A percentile compares a stretch with the other conserved stretches of the same genome.
Conservation (phyloP, 306 rosid genomes). For the Leucaena leucocephala region DNA sequence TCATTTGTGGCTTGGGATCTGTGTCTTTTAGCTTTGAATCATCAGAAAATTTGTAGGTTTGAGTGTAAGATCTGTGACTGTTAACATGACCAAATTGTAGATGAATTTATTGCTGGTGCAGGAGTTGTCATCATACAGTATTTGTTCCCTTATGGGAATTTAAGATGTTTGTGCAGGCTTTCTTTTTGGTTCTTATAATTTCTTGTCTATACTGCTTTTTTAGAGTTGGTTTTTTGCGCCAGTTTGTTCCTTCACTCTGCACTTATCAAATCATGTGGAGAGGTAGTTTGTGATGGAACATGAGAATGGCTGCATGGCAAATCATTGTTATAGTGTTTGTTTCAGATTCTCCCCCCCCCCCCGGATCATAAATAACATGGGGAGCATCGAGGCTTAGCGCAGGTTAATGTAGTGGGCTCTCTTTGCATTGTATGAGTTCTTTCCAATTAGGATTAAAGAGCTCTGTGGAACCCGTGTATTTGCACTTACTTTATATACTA, state of each 20-base stretch:
- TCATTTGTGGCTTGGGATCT: conserved; percentile 22
- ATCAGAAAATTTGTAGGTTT: not conserved
- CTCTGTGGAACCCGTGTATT: not conserved
- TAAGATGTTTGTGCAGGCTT: not conserved
- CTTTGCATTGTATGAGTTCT: conserved; percentile 6
- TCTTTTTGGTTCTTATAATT: not conserved
- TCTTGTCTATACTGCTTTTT: not conserved
- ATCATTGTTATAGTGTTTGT: not conserved
- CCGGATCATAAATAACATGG: no score
- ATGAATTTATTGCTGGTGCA: not conserved
- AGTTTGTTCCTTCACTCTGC: not conserved
- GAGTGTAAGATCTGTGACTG: not conserved
- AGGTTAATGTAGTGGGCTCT: not conserved
- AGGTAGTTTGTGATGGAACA: no score
- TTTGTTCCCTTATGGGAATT: not conserved
- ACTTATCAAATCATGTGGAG: not conserved
- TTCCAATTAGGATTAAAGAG: not conserved
- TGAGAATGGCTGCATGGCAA: no score
- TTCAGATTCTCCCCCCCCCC: no score
- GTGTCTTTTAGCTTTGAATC: conserved; percentile 8
- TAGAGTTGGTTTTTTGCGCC: not conserved
- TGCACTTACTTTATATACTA: not conserved
- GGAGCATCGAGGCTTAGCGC: not conserved
- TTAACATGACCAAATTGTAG: conserved; percentile 1
- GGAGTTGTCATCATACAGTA: not conserved